Evolutionary conservation across 2,329 filamentous ascomycete genomes (phyloP).

Genomic region (Hypoxylon sp.): DNA sequence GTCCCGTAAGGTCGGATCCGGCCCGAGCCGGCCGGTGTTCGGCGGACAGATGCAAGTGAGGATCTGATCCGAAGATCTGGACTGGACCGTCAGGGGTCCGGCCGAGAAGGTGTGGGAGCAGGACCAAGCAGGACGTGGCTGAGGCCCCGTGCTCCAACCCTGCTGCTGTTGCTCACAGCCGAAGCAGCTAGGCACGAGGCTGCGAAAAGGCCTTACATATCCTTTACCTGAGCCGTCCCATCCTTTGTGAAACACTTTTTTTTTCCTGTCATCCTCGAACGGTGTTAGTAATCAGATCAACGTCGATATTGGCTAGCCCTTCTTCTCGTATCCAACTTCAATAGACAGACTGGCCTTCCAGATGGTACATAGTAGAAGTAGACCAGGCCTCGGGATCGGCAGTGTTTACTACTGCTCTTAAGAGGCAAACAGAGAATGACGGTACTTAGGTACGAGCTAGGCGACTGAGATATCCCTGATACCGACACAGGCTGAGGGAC

Average conservation of each 20-base stretch:
- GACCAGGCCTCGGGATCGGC: conserved; percentile 13
- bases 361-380: not conserved
- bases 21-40: conserved; percentile 9
- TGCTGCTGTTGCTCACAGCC: not conserved
- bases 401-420: not conserved
- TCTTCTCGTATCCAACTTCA: not conserved
- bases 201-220: not conserved
- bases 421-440: not conserved
- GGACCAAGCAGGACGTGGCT: conserved; percentile 7
- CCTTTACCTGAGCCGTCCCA: not conserved
- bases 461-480: conserved; percentile 5
- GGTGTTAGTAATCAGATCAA: not conserved
- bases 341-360: not conserved
- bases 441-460: conserved; percentile 4
- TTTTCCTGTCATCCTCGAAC: not conserved
- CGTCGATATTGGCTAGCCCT: not conserved
- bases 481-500: conserved; percentile 1
- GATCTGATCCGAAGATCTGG: conserved; percentile 35
- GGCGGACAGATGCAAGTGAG: conserved; percentile 26
- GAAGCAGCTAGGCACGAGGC: conserved; percentile 17
- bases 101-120: conserved; percentile 25
- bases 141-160: conserved; percentile 7
- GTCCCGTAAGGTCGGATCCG: conserved; percentile 22
- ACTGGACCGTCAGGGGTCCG: conserved; percentile 26
- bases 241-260: not conserved